Percentiles rank a stretch among this genome's conserved stretches.
Conservation (phyloP, 768 basidiomycete species). For the Leucosporidium scottii region DNA sequence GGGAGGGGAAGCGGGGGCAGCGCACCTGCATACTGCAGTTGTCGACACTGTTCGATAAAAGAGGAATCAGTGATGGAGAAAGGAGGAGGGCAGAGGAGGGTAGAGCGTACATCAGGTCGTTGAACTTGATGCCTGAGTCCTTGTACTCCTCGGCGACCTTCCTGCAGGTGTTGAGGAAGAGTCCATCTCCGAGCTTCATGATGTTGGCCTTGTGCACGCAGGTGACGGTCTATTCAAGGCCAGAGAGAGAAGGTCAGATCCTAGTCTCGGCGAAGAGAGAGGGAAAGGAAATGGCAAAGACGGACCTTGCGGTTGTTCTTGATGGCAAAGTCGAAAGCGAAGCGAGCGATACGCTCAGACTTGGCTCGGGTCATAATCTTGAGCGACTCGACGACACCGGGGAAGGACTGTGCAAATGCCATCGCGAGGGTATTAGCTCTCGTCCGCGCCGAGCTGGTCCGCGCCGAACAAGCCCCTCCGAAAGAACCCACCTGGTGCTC, state of each 20-base stretch:
- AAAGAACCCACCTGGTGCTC: constrained; percentile 74
- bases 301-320: constrained; percentile 94
- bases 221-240: constrained; percentile 74
- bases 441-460: too few species aligned
- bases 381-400: constrained; percentile 95
- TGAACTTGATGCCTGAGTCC: constrained; percentile 78
- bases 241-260: background rate
- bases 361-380: constrained; percentile 94
- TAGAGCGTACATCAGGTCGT: constrained; percentile 73
- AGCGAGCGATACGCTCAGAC: constrained; percentile 90
- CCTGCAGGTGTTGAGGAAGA: constrained; percentile 98
- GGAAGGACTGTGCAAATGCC: constrained; percentile 55
- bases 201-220: constrained; percentile 99
- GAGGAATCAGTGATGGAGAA: background rate
- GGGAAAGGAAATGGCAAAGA: background rate
- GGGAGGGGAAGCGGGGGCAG: too few species aligned
- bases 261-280: background rate
- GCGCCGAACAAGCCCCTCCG: too few species aligned
- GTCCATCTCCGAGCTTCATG: constrained; percentile 97
- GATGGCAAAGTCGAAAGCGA: constrained; percentile 96
- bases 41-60: constrained; percentile 11
- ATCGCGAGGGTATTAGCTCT: background rate
- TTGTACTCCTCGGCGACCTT: constrained; percentile 94
- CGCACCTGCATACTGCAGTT: constrained; percentile 78
- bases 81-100: background rate